Base-by-base conservation (phyloP, 192 early-diverging fungal genomes). In the Coemansia furcata region DNA sequence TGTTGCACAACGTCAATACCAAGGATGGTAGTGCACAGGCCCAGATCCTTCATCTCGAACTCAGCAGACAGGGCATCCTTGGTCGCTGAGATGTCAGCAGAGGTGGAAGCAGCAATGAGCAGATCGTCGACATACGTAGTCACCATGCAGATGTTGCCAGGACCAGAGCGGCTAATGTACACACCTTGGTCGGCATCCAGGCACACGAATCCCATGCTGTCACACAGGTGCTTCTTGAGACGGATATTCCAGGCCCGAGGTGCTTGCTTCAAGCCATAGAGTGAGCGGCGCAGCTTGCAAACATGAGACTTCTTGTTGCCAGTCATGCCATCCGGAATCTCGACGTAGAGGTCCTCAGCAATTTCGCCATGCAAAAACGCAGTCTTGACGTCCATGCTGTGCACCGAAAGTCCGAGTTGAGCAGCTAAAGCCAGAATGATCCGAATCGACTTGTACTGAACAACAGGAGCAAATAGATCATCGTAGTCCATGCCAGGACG, bases 261-360 rank as follows among this genome's bases (percentile, higher is more conserved):
- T 6, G 40, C 54, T 26, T 67, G 65, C 42, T 67, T 67, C 9
- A 44, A 23, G 12, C 65, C 65, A 58, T 67, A 59, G 11, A 57
- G 38, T 2, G 65, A 40, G 14, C 55, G 26, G 7, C 11, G 39
- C 26, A 59, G 40, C 36, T 35, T 59, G 55, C 55, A 59, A 5
- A 46, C 40, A 1, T 59, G 29, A 4, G 54, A n/a, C 29, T 59
- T 44, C 0, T 17, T 1, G 32, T 59, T 23, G 14, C 54, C 65
- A 33, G 26, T 3, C 54, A 67, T 46, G 2, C 40, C 55, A 17
- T 59, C 55, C 3, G 65, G 55, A 44, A 44, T 46, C 52, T 66
- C 40, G 7, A 59, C 32, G 38, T 33, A 59, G 2, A 59, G 40
- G n/a, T 44, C 40, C 39, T 66, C 55, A 1, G 30, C 65, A 42